phyloP scores from a whole-genome alignment of 2,329 filamentous ascomycete genomes.

The Talaromyces marneffei region DNA sequence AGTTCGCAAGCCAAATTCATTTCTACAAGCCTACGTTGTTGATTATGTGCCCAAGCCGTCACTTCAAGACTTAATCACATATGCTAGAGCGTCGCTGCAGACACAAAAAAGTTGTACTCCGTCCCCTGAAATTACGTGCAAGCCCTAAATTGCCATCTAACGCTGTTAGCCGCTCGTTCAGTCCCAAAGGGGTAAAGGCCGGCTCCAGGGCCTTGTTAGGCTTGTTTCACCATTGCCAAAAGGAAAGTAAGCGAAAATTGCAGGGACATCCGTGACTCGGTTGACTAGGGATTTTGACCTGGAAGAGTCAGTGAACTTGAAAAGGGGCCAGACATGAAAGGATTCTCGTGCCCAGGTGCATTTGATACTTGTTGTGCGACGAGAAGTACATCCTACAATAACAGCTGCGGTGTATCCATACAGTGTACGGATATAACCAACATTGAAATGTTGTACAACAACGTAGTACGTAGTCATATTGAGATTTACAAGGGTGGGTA shows the following conservation, averaged over 20 bases:
- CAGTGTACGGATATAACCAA: not conserved
- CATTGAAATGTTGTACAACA: not conserved
- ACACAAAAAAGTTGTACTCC: not conserved
- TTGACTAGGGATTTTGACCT: not conserved
- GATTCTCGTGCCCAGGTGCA: not conserved
- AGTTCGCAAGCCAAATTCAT: not conserved
- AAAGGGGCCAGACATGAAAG: not conserved
- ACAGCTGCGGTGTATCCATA: no score
- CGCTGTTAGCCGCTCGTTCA: not conserved
- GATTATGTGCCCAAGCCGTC: not conserved
- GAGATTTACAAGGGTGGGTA: not conserved
- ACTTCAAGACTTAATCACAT: not conserved
- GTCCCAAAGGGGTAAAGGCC: not conserved
- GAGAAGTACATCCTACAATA: not conserved
- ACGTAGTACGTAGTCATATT: not conserved
- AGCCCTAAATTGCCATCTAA: not conserved
- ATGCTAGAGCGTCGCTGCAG: not conserved
- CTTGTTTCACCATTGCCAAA: slow-evolving; percentile 8
- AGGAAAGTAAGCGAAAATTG: not conserved
- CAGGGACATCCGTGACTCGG: slow-evolving; percentile 7
- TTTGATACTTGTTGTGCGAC: not conserved
- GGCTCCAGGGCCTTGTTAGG: not conserved
- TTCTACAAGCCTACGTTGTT: not conserved
- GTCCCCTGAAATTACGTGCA: not conserved
- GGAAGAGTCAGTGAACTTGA: not conserved